Conservation (phyloP, 345 rosid genomes). For the Eucalyptus pauciflora region DNA sequence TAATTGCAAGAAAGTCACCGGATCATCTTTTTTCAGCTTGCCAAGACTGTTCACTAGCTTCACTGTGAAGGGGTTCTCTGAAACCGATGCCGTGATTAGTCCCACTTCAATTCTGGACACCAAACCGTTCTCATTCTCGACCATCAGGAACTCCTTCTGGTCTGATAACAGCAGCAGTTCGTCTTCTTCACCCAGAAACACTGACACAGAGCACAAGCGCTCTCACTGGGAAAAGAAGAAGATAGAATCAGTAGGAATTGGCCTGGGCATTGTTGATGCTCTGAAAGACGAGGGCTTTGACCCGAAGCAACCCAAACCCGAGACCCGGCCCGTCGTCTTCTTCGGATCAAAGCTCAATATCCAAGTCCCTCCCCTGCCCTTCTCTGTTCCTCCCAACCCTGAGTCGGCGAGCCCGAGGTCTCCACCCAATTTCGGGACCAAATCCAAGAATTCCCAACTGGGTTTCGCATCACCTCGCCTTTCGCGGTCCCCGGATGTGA, state of each 20-base stretch:
- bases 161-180: conserved; percentile 15
- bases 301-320: conserved; percentile 32
- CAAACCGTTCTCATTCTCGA: conserved; percentile 57
- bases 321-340: conserved; percentile 29
- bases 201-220: background rate
- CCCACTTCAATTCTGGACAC: conserved; percentile 86
- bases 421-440: conserved; percentile 62
- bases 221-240: conserved; percentile 13
- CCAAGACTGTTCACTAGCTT: conserved; percentile 59
- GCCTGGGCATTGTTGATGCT: conserved; percentile 66
- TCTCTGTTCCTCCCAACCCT: conserved; percentile 9
- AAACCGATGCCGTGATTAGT: conserved; percentile 44
- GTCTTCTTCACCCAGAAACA: conserved; percentile 2
- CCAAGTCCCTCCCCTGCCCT: conserved; percentile 50
- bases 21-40: conserved; percentile 17
- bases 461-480: background rate
- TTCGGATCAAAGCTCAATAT: conserved; percentile 79
- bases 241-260: conserved; percentile 16
- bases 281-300: conserved; percentile 29
- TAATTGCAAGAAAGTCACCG: conserved; percentile 23
- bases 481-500: background rate
- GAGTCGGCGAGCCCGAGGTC: conserved; percentile 32
- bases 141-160: conserved; percentile 57
- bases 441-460: conserved; percentile 29
- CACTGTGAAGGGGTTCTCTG: conserved; percentile 16